Conservation (phyloP, 2,329 filamentous ascomycete species). For the Metarhizium guizhouense region DNA sequence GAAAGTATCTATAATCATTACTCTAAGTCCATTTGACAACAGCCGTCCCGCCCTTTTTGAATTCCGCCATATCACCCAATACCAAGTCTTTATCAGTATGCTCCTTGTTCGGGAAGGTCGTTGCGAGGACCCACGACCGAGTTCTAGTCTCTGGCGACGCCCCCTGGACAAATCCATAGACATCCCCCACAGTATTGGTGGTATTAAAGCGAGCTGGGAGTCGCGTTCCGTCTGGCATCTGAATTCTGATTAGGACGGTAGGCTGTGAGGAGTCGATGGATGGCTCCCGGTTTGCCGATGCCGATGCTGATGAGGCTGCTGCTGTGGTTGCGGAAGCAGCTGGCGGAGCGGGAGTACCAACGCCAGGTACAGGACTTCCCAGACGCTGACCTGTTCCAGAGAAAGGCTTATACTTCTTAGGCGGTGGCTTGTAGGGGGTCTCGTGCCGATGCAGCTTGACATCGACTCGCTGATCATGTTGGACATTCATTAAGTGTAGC, state of each 20-base stretch:
- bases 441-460: slow-evolving; percentile 73
- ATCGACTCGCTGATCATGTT: slow-evolving; percentile 66
- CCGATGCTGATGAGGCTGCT: slow-evolving; percentile 23
- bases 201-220: slow-evolving; percentile 77
- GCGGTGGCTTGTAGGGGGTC: slow-evolving; percentile 58
- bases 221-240: slow-evolving; percentile 68
- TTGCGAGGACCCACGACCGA: slow-evolving; percentile 66
- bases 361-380: slow-evolving; percentile 67
- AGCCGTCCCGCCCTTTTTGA: slow-evolving; percentile 56
- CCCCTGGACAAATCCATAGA: slow-evolving; percentile 66
- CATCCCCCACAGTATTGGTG: slow-evolving; percentile 65
- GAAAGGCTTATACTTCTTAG: slow-evolving; percentile 71
- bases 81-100: slow-evolving; percentile 56
- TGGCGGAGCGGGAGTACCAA: slow-evolving; percentile 11
- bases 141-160: slow-evolving; percentile 47
- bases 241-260: slow-evolving; percentile 62
- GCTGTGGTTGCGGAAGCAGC: slow-evolving; percentile 22
- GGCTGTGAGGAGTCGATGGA: slow-evolving; percentile 57
- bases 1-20: neutral
- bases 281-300: slow-evolving; percentile 22
- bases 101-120: slow-evolving; percentile 77
- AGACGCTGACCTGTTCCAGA: slow-evolving; percentile 62
- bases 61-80: slow-evolving; percentile 52
- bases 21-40: slow-evolving; percentile 49
- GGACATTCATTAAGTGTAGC: slow-evolving; percentile 68